A percentile compares a stretch with the other conserved stretches of the same genome.
Conservation (phyloP, 352 stramenopile genomes). For the Phytophthora pluvialis region DNA sequence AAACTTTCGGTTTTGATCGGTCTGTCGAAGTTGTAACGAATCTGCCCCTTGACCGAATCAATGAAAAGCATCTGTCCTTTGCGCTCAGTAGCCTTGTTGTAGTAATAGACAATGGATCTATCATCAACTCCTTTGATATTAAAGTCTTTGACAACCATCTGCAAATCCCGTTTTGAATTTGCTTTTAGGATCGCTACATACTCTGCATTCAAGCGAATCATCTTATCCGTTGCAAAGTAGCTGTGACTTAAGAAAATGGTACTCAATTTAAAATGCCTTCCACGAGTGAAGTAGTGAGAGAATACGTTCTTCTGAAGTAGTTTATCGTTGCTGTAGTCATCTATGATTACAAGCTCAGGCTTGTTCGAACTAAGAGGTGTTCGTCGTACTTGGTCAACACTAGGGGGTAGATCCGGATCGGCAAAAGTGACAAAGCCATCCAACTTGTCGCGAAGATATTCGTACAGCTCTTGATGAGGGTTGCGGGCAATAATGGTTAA, state of each 20-base stretch:
- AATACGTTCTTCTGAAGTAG: conserved; percentile 4
- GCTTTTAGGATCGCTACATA: conserved; percentile 10
- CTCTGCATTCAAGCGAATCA: conserved; percentile 6
- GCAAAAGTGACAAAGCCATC: conserved; percentile 22
- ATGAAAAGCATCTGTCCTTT: conserved; percentile 12
- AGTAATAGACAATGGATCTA: neutral
- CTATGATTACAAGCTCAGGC: conserved; percentile 3
- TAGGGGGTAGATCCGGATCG: too few relatives aligned
- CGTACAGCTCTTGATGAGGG: conserved; percentile 12
- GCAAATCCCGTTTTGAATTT: conserved; percentile 26
- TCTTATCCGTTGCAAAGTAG: conserved; percentile 1
- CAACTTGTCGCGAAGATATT: conserved; percentile 30
- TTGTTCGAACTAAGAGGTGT: too few relatives aligned
- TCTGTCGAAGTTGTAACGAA: conserved; percentile 17
- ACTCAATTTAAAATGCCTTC: too few relatives aligned
- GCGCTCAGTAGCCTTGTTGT: conserved; percentile 2
- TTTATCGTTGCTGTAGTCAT: conserved; percentile 1
- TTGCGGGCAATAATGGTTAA: conserved; percentile 1
- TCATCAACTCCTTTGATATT: conserved; percentile 8
- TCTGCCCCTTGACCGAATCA: conserved; percentile 16
- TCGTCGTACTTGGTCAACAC: too few relatives aligned
- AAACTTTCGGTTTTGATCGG: too few relatives aligned
- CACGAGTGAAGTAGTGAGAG: neutral
- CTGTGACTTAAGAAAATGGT: too few relatives aligned
- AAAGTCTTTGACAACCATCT: conserved; percentile 22